A percentile compares a stretch with the other conserved stretches of the same genome.
These are phyloP conservation scores for Pouteria campechiana DNA, from an alignment of 179 eudicot genomes.

Conservation along the genomic window DNA sequence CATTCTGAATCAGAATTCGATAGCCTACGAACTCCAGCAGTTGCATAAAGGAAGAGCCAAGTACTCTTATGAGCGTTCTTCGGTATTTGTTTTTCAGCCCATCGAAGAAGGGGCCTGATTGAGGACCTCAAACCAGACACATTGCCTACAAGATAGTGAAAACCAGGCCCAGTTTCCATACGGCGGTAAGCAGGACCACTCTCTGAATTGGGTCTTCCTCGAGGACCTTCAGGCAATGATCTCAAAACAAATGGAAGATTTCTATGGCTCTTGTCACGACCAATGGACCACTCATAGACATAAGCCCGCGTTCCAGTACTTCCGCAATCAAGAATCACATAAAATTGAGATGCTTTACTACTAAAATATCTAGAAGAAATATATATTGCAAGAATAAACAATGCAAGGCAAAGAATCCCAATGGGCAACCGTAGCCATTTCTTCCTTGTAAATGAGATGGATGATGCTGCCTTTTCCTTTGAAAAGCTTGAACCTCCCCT, in stretches of 20 bases:
- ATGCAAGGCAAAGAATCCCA: slow-evolving; percentile 43
- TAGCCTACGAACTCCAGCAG: slow-evolving; percentile 96
- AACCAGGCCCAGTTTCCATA: slow-evolving; percentile 98
- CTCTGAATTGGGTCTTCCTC: slow-evolving; percentile 43
- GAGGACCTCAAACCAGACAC: slow-evolving; percentile 60
- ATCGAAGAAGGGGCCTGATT: slow-evolving; percentile 67
- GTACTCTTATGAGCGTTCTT: slow-evolving; percentile 61
- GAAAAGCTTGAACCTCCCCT: slow-evolving; percentile 58
- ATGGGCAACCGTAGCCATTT: slow-evolving; percentile 45
- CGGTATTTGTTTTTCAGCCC: slow-evolving; percentile 96
- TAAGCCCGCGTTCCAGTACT: slow-evolving; percentile 95
- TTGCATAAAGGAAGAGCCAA: slow-evolving; percentile 80
- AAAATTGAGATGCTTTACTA: slow-evolving; percentile 46
- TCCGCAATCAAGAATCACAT: slow-evolving; percentile 92
- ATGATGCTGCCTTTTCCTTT: slow-evolving; percentile 59
- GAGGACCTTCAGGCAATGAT: slow-evolving; percentile 53
- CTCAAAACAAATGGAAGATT: slow-evolving; percentile 68
- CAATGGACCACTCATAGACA: slow-evolving; percentile 66
- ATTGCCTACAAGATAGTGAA: slow-evolving; percentile 85
- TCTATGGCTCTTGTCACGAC: slow-evolving; percentile 38
- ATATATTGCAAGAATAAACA: slow-evolving; percentile 36
- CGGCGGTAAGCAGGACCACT: slow-evolving; percentile 90
- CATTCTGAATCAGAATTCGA: slow-evolving; percentile 76
- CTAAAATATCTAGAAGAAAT: slow-evolving; percentile 50
- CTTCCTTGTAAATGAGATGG: slow-evolving; percentile 20